A percentile compares a stretch with the other conserved stretches of the same genome.
These are phyloP conservation scores for Eremomyces bilateralis DNA, from an alignment of 495 filamentous ascomycete genomes.

Conservation along the genomic window DNA sequence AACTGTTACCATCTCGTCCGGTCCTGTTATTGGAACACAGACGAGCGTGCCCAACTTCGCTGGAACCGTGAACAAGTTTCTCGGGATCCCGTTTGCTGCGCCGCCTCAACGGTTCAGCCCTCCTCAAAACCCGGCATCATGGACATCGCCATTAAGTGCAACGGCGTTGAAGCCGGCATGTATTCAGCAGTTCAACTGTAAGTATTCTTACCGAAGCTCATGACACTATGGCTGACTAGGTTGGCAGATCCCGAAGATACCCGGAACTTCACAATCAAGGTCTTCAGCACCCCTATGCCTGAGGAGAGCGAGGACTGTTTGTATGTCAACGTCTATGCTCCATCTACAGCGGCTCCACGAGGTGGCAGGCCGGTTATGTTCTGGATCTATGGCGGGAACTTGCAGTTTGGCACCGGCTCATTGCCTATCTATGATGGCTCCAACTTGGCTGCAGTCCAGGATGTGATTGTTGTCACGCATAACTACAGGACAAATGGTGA, in stretches of 20 bases:
- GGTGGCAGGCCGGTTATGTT: conserved; percentile 15
- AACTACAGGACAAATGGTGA: conserved; percentile 3
- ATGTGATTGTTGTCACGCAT: conserved; percentile 7
- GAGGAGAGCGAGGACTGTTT: conserved; percentile 22
- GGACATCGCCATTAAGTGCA: conserved; percentile 12
- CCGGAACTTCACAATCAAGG: conserved; percentile 11
- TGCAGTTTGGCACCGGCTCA: conserved; percentile 9
- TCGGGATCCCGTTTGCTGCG: conserved; percentile 17
- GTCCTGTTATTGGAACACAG: conserved; percentile 14
- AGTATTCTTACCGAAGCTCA: too few relatives aligned
- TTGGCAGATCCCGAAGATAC: conserved; percentile 1
- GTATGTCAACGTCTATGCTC: conserved; percentile 20
- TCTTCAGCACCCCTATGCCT: conserved; percentile 13
- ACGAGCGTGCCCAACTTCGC: conserved; percentile 11
- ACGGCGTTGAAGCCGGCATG: conserved; percentile 16
- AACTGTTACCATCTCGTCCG: conserved; percentile 10
- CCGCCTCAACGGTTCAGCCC: conserved; percentile 19
- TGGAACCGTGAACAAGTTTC: conserved; percentile 13
- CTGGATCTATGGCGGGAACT: conserved; percentile 16
- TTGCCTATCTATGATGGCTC: conserved; percentile 3
- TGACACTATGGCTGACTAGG: not conserved
- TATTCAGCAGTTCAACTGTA: conserved; percentile 21
- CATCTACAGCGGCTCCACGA: conserved; percentile 8
- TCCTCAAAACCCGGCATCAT: conserved; percentile 10
- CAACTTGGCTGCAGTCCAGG: conserved; percentile 3